These are phyloP conservation scores for Clitopilus passeckerianus DNA, from an alignment of 768 basidiomycete genomes.

Conservation along the genomic window DNA sequence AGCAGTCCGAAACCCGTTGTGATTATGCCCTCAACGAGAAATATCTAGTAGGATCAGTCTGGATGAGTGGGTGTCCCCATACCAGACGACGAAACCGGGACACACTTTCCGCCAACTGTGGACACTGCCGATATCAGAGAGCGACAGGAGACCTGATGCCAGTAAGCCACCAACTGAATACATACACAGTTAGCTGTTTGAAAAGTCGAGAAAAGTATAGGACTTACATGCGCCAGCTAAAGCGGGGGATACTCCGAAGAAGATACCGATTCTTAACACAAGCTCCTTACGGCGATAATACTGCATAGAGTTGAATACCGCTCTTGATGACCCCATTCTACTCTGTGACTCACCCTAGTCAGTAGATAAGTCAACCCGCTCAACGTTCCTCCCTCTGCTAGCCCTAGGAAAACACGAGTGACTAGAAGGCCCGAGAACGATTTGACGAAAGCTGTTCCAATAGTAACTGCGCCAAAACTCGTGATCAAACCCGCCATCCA, in stretches of 20 bases:
- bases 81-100: neutral
- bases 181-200: neutral
- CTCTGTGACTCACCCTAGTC: conserved; percentile 9
- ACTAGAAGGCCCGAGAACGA: conserved; percentile 16
- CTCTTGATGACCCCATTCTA: too few relatives aligned
- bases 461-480: conserved; percentile 13
- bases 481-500: conserved; percentile 17
- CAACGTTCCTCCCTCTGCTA: conserved; percentile 20
- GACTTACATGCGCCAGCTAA: conserved; percentile 29
- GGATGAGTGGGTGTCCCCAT: neutral
- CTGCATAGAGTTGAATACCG: conserved; percentile 6
- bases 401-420: conserved; percentile 18
- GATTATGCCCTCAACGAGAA: conserved; percentile 37
- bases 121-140: conserved; percentile 25
- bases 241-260: conserved; percentile 26
- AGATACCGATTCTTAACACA: conserved; percentile 27
- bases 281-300: conserved; percentile 29
- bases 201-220: neutral
- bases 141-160: conserved; percentile 29
- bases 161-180: conserved; percentile 29
- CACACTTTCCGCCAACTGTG: conserved; percentile 29
- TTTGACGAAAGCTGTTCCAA: conserved; percentile 17
- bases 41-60: conserved; percentile 25
- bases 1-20: conserved; percentile 30
- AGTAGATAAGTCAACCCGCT: conserved; percentile 17